These are phyloP conservation scores for Adenanthera pavonina DNA, from an alignment of 306 rosid genomes.

Conservation along the genomic window DNA sequence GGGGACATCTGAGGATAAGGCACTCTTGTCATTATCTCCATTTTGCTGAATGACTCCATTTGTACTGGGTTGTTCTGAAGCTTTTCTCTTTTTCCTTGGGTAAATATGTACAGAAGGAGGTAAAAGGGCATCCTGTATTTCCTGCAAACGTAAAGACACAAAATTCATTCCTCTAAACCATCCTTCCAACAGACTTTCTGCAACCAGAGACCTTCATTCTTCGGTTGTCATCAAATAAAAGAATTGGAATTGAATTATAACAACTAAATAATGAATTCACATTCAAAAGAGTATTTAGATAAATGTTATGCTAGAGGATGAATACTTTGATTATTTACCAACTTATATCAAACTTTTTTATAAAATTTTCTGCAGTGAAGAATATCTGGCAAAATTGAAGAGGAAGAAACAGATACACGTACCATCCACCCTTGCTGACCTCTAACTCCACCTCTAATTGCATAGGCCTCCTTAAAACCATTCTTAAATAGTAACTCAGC, in stretches of 20 bases:
- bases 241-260: not conserved
- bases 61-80: constrained; percentile 48
- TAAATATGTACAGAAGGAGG: constrained; percentile 78
- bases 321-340: constrained; percentile 10
- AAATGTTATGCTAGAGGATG: not conserved
- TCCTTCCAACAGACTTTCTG: constrained; percentile 21
- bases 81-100: constrained; percentile 62
- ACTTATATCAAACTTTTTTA: constrained; percentile 20
- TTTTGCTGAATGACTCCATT: constrained; percentile 61
- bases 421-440: constrained; percentile 94
- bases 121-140: constrained; percentile 75
- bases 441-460: constrained; percentile 86
- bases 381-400: constrained; percentile 5
- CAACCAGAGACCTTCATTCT: constrained; percentile 23
- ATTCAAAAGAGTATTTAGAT: not conserved
- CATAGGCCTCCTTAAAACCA: constrained; percentile 90
- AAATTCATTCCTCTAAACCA: constrained; percentile 4
- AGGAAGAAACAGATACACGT: constrained; percentile 37
- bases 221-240: constrained; percentile 24
- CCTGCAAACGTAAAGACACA: constrained; percentile 57
- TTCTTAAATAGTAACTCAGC: constrained; percentile 85
- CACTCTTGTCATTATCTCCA: constrained; percentile 40
- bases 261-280: constrained; percentile 26
- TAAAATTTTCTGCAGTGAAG: constrained; percentile 18
- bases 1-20: constrained; percentile 42